Evolutionary conservation across 495 filamentous ascomycete species (phyloP).

Genomic region (Xylaria longipes): DNA sequence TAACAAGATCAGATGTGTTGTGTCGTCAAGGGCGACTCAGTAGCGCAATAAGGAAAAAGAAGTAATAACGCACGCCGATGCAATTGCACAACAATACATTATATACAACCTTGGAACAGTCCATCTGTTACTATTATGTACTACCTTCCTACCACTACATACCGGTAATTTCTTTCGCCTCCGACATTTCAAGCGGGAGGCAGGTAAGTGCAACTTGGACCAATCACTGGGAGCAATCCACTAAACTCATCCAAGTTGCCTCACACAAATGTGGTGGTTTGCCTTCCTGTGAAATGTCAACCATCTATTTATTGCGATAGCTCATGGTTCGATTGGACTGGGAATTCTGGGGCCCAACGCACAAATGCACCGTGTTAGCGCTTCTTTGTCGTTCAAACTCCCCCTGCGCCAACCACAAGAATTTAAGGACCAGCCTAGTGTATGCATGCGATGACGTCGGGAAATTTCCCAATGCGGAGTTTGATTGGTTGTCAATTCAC

Average conservation of each 20-base stretch:
- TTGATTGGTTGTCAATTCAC: conserved; percentile 24
- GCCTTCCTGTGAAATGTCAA: conserved; percentile 21
- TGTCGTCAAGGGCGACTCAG: conserved; percentile 8
- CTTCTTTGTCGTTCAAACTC: conserved; percentile 3
- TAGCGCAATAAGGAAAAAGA: neutral
- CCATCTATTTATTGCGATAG: neutral
- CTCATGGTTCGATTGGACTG: neutral
- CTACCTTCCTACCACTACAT: neutral
- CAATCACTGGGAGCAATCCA: neutral
- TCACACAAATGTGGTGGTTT: conserved; percentile 12
- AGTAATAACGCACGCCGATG: neutral
- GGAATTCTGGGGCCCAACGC: neutral
- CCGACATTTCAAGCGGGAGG: neutral
- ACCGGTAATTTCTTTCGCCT: neutral
- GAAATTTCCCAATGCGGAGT: conserved; percentile 25
- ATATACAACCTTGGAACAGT: neutral
- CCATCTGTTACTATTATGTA: neutral
- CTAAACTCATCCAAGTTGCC: neutral
- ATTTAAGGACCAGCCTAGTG: neutral
- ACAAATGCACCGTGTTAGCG: conserved; percentile 16
- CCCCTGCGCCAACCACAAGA: conserved; percentile 15
- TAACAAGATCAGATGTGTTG: neutral
- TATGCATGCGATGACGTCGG: conserved; percentile 15
- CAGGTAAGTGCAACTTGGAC: conserved; percentile 6
- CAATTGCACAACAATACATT: neutral